Conservation (phyloP, 306 rosid species). For the Mimosa bimucronata region DNA sequence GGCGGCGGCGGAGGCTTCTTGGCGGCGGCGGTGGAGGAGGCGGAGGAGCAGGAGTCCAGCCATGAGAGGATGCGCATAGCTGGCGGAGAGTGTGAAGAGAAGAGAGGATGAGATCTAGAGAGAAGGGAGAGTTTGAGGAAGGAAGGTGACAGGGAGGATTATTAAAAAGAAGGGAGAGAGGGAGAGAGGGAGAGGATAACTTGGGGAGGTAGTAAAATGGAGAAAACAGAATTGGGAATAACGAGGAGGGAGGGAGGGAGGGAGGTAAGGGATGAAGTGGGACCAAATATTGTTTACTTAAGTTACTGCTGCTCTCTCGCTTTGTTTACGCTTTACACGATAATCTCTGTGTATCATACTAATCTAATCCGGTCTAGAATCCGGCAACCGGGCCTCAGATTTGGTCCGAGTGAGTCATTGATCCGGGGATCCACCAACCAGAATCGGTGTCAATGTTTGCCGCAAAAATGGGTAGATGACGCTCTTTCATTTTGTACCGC, state of each 20-base stretch:
- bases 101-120: background rate
- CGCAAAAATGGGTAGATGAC: no score
- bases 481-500: no score
- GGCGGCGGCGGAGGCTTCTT: background rate
- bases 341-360: no score
- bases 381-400: no score
- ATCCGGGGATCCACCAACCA: no score
- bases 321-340: no score
- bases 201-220: background rate
- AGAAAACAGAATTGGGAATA: background rate
- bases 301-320: no score
- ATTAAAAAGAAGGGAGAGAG: background rate
- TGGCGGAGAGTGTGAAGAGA: background rate
- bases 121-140: background rate
- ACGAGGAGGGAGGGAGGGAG: background rate
- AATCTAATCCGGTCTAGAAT: no score
- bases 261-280: background rate
- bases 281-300: no score
- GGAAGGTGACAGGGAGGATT: background rate
- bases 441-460: no score
- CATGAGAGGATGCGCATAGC: conserved; percentile 52
- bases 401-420: no score
- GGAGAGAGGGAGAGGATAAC: background rate
- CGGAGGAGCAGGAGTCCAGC: conserved; percentile 46
- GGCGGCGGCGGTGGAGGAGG: conserved; percentile 33